Evolutionary conservation across 1,284 basidiomycete genomes (phyloP).

Genomic region (Rugosomyces carneus): DNA sequence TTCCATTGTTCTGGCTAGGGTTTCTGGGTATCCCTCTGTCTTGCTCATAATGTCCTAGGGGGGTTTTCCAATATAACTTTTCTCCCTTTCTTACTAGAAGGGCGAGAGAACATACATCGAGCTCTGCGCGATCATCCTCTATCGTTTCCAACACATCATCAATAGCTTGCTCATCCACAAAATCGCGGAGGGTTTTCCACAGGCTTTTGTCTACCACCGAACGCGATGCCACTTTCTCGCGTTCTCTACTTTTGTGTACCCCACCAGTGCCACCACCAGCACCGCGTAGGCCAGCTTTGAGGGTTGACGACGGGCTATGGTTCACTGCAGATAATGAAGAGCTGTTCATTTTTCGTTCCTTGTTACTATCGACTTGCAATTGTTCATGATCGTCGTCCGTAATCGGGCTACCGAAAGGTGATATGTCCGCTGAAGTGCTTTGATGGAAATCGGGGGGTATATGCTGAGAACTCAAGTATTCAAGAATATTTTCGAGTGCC

Average conservation of each 20-base stretch:
- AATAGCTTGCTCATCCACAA: conserved; percentile 73
- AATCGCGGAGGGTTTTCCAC: conserved; percentile 79
- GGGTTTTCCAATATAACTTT: not conserved
- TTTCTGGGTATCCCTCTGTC: conserved; percentile 63
- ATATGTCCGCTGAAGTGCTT: conserved; percentile 50
- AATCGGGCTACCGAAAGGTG: conserved; percentile 68
- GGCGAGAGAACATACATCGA: conserved; percentile 49
- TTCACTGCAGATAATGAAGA: conserved; percentile 14
- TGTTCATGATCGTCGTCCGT: conserved; percentile 45
- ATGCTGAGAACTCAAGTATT: conserved; percentile 59
- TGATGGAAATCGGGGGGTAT: conserved; percentile 75
- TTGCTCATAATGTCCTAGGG: conserved; percentile 51
- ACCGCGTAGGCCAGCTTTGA: conserved; percentile 30
- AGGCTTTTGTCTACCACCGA: conserved; percentile 39
- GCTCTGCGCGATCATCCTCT: conserved; percentile 55
- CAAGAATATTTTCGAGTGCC: conserved; percentile 61
- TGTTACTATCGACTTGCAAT: too few species aligned
- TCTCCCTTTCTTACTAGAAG: not conserved
- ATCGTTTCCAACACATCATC: conserved; percentile 68
- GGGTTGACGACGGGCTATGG: conserved; percentile 45
- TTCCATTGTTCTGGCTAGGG: conserved; percentile 45
- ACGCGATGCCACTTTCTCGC: conserved; percentile 15
- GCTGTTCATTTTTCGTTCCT: conserved; percentile 12
- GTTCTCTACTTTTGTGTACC: conserved; percentile 16
- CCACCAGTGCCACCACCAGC: too few species aligned